Conservation (phyloP, 768 basidiomycete species). For the Russula brevipes region DNA sequence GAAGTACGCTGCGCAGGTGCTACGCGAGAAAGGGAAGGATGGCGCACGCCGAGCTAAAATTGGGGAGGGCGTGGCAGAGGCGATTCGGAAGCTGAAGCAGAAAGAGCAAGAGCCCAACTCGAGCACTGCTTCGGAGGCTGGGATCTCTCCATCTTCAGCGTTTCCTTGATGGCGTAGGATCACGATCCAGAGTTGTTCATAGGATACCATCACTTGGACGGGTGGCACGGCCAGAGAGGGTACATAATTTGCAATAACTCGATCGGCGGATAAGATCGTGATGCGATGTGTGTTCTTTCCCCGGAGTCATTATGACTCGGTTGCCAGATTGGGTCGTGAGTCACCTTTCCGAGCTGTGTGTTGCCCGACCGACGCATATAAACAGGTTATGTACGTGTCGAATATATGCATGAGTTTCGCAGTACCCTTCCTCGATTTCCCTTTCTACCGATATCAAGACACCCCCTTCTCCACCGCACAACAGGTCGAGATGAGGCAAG, state of each 20-base stretch:
- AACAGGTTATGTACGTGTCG: not conserved
- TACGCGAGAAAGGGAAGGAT: not conserved
- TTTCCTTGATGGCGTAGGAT: not conserved
- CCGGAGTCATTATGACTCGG: conserved; percentile 5
- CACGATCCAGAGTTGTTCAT: not conserved
- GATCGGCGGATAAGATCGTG: too few relatives aligned
- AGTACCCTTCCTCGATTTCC: not conserved
- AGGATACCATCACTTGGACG: not conserved
- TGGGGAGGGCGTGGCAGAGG: conserved; percentile 8
- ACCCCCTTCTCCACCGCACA: not conserved
- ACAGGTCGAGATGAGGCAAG: not conserved
- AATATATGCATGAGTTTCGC: not conserved
- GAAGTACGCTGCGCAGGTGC: not conserved
- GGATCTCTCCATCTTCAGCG: not conserved
- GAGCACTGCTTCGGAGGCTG: not conserved
- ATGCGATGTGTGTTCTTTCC: not conserved
- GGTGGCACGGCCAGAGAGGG: too few relatives aligned
- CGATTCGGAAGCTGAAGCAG: conserved; percentile 6
- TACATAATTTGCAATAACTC: too few relatives aligned
- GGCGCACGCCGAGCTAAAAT: not conserved
- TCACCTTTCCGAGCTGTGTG: not conserved
- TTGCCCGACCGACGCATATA: too few relatives aligned
- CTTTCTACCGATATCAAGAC: conserved; percentile 1
- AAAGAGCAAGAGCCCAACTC: not conserved
- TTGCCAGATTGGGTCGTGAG: not conserved